Evolutionary conservation across 2,329 filamentous ascomycete species (phyloP), one percentile per base, ranked within the genome.

Genomic region (Ophiostoma australiae): DNA sequence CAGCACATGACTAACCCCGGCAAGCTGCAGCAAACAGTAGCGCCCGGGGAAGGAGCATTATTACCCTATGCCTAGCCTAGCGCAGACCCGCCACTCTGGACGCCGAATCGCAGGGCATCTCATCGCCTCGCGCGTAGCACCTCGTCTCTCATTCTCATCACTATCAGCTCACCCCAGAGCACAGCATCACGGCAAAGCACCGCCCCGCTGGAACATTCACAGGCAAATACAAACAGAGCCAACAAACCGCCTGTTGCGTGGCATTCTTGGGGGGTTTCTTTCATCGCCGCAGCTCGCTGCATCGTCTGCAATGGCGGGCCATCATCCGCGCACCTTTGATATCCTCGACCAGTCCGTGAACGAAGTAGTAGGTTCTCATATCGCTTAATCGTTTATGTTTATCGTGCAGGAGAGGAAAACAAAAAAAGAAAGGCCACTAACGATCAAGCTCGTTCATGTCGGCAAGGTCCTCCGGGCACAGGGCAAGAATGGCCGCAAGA

Each of bases 391-490:
- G 11, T 13, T 41, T 15, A 41, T 41, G 10, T 15, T 15, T 13
- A 4, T 41, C 39, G 15, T 41, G 11, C 15, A 41, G 39, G 27
- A 31, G 27, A 31, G 27, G 27, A 31, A 31, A 31, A 31, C 27
- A 39, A 10, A 13, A 4, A 31, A 31, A 31, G 27, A 31, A 31
- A 31, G 27, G 3, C 31, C 13, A 4, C 66, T 67, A 23, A 68
- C 76, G 44, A 72, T 6, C 74, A 72, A 89, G 87, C 82, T 89
- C 35, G 81, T 89, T 17, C 84, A 88, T 76, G 86, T 84, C 1
- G 86, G 86, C 20, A 89, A 86, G 76, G 84, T 85, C 23, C 78
- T 89, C 15, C 85, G 81, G 68, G 79, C 82, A 1, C 82, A 82
- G 52, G 79, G 80, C 39, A 83, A 81, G 74, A 83, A 86, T 73